Percentiles rank a stretch among this genome's conserved stretches.
phyloP scores from a whole-genome alignment of 83 land plant species.

The Picea abies region DNA sequence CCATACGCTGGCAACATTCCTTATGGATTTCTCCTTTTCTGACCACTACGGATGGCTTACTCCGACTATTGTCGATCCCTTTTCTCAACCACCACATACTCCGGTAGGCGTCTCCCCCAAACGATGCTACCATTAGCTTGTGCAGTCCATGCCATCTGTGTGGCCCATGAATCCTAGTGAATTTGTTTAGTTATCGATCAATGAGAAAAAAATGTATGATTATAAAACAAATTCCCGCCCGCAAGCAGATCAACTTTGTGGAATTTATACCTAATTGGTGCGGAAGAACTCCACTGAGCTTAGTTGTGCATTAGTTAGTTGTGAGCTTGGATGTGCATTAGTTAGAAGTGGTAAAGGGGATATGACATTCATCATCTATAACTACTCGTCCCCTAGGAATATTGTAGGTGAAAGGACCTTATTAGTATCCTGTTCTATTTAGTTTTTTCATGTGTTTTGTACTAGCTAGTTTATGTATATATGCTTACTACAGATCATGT shows the following conservation, averaged over 20 bases:
- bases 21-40: too few relatives aligned
- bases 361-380: slow-evolving; percentile 35
- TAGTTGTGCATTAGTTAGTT: slow-evolving; percentile 36
- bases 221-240: slow-evolving; percentile 30
- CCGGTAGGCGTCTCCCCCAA: too few relatives aligned
- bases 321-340: slow-evolving; percentile 35
- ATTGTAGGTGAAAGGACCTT: slow-evolving; percentile 39
- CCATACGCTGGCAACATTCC: too few relatives aligned
- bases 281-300: slow-evolving; percentile 42
- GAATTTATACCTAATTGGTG: slow-evolving; percentile 49
- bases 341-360: slow-evolving; percentile 31
- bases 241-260: slow-evolving; percentile 28
- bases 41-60: too few relatives aligned
- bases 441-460: too few relatives aligned
- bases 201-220: slow-evolving; percentile 33
- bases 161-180: slow-evolving; percentile 18
- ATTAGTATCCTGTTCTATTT: slow-evolving; percentile 10
- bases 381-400: slow-evolving; percentile 53
- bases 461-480: too few relatives aligned
- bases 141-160: too few relatives aligned
- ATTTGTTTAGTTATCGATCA: slow-evolving; percentile 43
- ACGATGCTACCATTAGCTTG: too few relatives aligned
- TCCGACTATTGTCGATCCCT: too few relatives aligned
- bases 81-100: too few relatives aligned
- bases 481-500: too few relatives aligned